These are phyloP conservation scores for Aspergillus intermedius DNA, from an alignment of 2,329 filamentous ascomycete genomes.

Conservation along the genomic window DNA sequence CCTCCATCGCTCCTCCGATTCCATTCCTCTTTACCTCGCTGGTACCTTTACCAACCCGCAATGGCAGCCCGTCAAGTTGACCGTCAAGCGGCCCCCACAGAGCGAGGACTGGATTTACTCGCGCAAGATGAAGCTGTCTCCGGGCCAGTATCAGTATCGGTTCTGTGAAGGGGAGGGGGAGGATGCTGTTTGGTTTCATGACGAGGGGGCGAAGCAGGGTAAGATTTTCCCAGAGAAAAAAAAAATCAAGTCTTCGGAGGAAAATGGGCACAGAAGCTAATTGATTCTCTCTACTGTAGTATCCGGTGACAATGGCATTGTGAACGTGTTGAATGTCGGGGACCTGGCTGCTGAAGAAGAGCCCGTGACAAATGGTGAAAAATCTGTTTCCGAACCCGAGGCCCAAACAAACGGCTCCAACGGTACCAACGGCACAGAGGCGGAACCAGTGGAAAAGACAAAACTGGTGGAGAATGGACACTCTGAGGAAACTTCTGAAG, in stretches of 20 bases:
- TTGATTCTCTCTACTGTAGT: slow-evolving; percentile 8
- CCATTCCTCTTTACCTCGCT: slow-evolving; percentile 19
- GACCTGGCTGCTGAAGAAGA: neutral
- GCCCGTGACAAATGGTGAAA: neutral
- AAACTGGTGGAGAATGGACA: neutral
- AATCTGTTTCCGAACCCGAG: neutral
- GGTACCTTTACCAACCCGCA: slow-evolving; percentile 23
- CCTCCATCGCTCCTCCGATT: slow-evolving; percentile 18
- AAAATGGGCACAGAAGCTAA: neutral
- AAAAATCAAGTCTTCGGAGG: neutral
- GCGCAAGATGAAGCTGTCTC: slow-evolving; percentile 10
- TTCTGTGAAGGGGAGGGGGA: slow-evolving; percentile 20
- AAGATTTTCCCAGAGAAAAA: slow-evolving; percentile 3
- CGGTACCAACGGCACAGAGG: neutral
- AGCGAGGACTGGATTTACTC: slow-evolving; percentile 17
- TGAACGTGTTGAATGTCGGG: slow-evolving; percentile 8
- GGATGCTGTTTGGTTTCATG: slow-evolving; percentile 20
- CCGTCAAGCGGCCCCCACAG: slow-evolving; percentile 14
- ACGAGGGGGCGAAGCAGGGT: slow-evolving; percentile 21
- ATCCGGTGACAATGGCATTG: slow-evolving; percentile 17
- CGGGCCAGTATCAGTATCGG: slow-evolving; percentile 21
- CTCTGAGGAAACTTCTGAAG: neutral
- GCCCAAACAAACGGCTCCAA: neutral
- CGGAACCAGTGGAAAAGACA: neutral
- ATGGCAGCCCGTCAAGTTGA: slow-evolving; percentile 22